These are phyloP conservation scores for Drosera spatulata DNA, from an alignment of 179 eudicot genomes.

Conservation along the genomic window DNA sequence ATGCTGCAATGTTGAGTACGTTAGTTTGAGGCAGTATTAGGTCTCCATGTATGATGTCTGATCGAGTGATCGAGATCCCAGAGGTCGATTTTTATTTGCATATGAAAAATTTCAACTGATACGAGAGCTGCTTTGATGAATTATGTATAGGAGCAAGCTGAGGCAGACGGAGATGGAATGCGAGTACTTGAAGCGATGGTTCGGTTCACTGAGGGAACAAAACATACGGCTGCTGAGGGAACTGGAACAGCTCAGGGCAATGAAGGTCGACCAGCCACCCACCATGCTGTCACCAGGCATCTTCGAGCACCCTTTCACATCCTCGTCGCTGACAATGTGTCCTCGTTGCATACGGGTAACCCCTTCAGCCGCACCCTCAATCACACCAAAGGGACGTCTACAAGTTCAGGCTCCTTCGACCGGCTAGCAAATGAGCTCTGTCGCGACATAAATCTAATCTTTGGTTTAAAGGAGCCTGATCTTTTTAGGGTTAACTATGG, in stretches of 20 bases:
- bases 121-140: too few species aligned
- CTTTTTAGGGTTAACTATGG: too few species aligned
- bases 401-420: constrained; percentile 7
- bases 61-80: too few species aligned
- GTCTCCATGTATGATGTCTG: too few species aligned
- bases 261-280: constrained; percentile 14
- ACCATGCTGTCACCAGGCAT: constrained; percentile 14
- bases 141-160: constrained; percentile 32
- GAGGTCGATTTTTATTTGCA: too few species aligned
- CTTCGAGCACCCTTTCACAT: constrained; percentile 8
- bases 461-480: too few species aligned
- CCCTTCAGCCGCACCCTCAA: constrained; percentile 4
- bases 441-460: too few species aligned
- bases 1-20: too few species aligned
- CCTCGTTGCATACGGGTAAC: constrained; percentile 33
- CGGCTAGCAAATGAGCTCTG: constrained; percentile 5
- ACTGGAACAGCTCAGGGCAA: constrained; percentile 34
- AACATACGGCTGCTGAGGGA: constrained; percentile 31
- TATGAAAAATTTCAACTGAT: too few species aligned
- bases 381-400: constrained; percentile 2
- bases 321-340: constrained; percentile 35
- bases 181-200: constrained; percentile 37
- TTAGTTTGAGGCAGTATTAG: too few species aligned
- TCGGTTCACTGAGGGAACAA: constrained; percentile 28
- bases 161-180: constrained; percentile 45